Percentiles rank a stretch among this genome's conserved stretches.
Evolutionary conservation across 176 grass and related monocot species (phyloP).

Genomic region (Microstegium vimineum): DNA sequence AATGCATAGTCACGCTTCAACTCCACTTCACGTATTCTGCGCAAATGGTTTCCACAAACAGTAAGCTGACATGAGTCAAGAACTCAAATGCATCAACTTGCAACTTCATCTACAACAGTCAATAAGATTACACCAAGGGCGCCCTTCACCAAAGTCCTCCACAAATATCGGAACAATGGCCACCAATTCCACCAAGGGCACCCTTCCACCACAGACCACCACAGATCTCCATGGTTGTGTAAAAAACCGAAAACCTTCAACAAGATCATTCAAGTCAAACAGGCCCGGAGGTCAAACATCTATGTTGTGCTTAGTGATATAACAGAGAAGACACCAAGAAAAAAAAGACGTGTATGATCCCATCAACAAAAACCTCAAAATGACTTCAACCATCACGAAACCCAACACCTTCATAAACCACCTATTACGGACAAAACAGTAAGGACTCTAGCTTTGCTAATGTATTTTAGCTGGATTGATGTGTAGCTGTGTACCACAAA

Average conservation of each 20-base stretch:
- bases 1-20: slow-evolving; percentile 99
- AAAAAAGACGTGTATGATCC: not conserved
- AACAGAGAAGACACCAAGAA: slow-evolving; percentile 22
- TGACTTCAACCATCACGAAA: not conserved
- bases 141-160: slow-evolving; percentile 85
- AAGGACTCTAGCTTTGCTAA: not conserved
- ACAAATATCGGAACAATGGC: slow-evolving; percentile 82
- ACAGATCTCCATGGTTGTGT: slow-evolving; percentile 80
- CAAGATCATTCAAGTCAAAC: slow-evolving; percentile 97
- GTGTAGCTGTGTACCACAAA: not conserved
- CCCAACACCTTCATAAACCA: not conserved
- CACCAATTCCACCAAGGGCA: slow-evolving; percentile 90
- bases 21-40: slow-evolving; percentile 99
- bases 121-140: slow-evolving; percentile 87
- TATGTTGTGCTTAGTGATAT: slow-evolving; percentile 36
- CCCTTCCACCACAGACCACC: slow-evolving; percentile 89
- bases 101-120: slow-evolving; percentile 58
- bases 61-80: slow-evolving; percentile 69
- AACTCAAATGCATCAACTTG: slow-evolving; percentile 58
- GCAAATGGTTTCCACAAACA: slow-evolving; percentile 85
- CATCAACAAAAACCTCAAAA: not conserved
- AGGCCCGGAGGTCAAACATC: slow-evolving; percentile 48
- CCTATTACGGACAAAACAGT: not conserved
- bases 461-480: not conserved
- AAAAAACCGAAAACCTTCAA: slow-evolving; percentile 99